Base-by-base conservation (phyloP, 2,329 filamentous ascomycete species). In the Penicillium vulpinum region DNA sequence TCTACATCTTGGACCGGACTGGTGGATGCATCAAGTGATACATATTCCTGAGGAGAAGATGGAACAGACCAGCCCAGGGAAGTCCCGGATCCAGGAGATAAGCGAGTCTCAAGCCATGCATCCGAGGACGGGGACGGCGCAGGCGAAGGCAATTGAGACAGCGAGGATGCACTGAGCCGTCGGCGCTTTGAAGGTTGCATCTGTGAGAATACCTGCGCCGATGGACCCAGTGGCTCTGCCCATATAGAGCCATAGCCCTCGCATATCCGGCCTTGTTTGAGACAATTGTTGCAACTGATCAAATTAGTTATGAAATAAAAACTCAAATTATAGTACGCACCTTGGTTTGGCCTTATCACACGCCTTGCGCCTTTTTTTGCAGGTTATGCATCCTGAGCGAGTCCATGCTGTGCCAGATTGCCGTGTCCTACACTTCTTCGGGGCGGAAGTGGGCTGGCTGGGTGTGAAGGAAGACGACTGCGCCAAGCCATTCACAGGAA, bases 311-410 rank as follows among this genome's bases (percentile, higher is more conserved):
- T 7, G 28, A 9, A 33, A 28, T 4, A 35, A 10, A 3, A n/a
- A 35, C 1, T 28, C 9, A 35, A 28, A 6, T 18, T n/a, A 29
- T 38, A 21, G 8, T 4, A 51, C 50, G 2, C 61, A 75, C 73
- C 64, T 69, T 21, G 73, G 73, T 52, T 74, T 75, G 22, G 69
- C 59, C 61, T 75, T 73, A 56, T 75, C 73, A 36, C 73, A 75
- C 36, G 70, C 68, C 58, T 75, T 75, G 29, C 72, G 68, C 36
- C 73, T 69, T 52, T 63, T 70, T 54, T 75, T 75, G 60, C 73
- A 75, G 3, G 73, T 75, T n/a, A 75, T 52, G 45, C 73, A 75
- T n/a, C 72, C 73, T 3, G 72, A 74, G 13, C 73, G 71, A 60
- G 71, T 73, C 73, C 73, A 75, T 56, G 65, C 66, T 8, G 63